These are phyloP conservation scores for Cladorrhinum samala DNA, from an alignment of 495 filamentous ascomycete species.

Conservation along the genomic window DNA sequence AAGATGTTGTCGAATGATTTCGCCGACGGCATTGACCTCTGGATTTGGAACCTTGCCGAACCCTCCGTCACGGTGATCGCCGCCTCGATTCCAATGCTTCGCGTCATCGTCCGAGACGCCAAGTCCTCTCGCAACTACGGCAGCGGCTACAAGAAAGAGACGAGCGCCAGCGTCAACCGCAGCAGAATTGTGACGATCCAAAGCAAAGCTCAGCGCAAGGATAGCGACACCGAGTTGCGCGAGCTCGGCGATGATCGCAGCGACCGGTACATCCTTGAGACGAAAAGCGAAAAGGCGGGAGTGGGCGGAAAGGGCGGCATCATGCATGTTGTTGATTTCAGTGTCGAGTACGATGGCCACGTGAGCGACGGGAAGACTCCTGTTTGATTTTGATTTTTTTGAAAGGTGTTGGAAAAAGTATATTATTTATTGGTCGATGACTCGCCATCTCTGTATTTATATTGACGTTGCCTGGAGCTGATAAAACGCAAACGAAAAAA, in stretches of 20 bases:
- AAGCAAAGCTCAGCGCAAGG: background rate
- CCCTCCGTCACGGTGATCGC: conserved; percentile 20
- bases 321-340: conserved; percentile 7
- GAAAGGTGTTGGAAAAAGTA: too few species aligned
- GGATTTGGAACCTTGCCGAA: conserved; percentile 18
- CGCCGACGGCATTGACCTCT: conserved; percentile 9
- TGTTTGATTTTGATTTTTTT: background rate
- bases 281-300: background rate
- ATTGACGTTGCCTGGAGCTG: too few species aligned
- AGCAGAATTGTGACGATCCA: conserved; percentile 8
- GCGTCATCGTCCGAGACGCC: conserved; percentile 19
- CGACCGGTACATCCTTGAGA: conserved; percentile 5
- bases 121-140: conserved; percentile 3
- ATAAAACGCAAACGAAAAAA: too few species aligned
- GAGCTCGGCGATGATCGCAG: conserved; percentile 8
- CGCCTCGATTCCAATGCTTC: conserved; percentile 24
- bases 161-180: background rate
- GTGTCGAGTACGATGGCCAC: conserved; percentile 4
- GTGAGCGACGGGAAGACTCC: background rate
- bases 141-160: conserved; percentile 3
- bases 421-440: too few species aligned
- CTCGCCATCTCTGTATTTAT: too few species aligned
- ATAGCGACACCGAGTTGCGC: conserved; percentile 5
- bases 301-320: background rate
- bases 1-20: conserved; percentile 10